Conservation (phyloP, 1,284 basidiomycete species). For the Calocybe gambosa region DNA sequence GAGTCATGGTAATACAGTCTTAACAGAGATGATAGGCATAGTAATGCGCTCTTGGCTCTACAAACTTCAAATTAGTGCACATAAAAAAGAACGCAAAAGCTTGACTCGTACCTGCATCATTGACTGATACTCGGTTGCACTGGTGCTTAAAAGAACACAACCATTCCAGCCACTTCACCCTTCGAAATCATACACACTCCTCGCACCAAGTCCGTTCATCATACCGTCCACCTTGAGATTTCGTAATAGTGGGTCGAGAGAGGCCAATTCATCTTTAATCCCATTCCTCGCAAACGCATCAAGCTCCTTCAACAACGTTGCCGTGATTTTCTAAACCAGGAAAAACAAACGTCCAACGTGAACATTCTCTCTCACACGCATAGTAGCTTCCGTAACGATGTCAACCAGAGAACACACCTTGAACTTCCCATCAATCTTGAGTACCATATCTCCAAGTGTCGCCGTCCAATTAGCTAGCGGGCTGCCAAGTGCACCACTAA, state of each 20-base stretch:
- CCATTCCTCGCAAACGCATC: conserved; percentile 72
- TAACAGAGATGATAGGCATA: neutral
- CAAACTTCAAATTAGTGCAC: neutral
- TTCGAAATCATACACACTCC: conserved; percentile 40
- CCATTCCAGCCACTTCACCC: conserved; percentile 17
- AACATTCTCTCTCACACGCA: neutral
- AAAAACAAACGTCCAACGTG: neutral
- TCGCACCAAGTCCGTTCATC: neutral
- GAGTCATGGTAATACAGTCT: neutral
- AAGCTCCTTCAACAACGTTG: conserved; percentile 70
- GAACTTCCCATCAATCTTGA: conserved; percentile 76
- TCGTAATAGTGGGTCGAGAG: conserved; percentile 68
- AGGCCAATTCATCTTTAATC: conserved; percentile 76
- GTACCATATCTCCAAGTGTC: conserved; percentile 61
- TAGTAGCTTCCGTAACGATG: conserved; percentile 1
- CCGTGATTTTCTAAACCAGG: conserved; percentile 72
- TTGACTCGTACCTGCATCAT: conserved; percentile 4
- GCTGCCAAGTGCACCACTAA: conserved; percentile 37
- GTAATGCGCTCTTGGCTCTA: neutral
- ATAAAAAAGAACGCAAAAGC: neutral
- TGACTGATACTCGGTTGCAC: neutral
- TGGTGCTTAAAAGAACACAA: neutral
- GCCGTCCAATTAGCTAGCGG: conserved; percentile 56
- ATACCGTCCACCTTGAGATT: conserved; percentile 34
- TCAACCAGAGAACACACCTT: conserved; percentile 47